A percentile compares a stretch with the other conserved stretches of the same genome.
Evolutionary conservation across 352 stramenopile genomes (phyloP).

Genomic region (Hyaloperonospora arabidopsidis): DNA sequence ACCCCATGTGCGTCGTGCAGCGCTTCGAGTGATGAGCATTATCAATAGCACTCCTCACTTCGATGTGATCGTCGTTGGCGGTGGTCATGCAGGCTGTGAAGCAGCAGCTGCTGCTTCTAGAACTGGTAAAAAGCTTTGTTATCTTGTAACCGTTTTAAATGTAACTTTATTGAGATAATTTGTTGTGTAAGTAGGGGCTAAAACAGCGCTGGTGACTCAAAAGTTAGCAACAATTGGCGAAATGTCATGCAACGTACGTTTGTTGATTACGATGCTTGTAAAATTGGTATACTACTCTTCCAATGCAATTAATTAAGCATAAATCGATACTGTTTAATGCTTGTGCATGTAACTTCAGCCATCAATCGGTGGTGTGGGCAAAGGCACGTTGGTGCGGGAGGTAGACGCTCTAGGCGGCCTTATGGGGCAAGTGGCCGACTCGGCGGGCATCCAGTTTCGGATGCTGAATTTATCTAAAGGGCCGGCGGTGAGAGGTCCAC

Average conservation of each 20-base stretch:
- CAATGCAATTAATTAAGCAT: neutral
- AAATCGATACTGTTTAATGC: constrained; percentile 5
- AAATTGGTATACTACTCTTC: too few species aligned
- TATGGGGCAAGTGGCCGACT: constrained; percentile 94
- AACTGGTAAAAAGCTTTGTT: constrained; percentile 25
- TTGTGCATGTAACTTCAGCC: constrained; percentile 44
- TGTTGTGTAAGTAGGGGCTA: constrained; percentile 61
- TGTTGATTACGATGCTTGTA: too few species aligned
- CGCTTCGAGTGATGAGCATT: constrained; percentile 16
- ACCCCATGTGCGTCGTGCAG: constrained; percentile 9
- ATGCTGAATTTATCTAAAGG: constrained; percentile 95
- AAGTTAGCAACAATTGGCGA: constrained; percentile 94
- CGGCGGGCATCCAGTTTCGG: constrained; percentile 93
- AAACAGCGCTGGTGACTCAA: constrained; percentile 93
- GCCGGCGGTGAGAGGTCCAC: constrained; percentile 78
- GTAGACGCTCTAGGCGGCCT: constrained; percentile 97
- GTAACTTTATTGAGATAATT: neutral
- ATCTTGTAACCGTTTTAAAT: neutral
- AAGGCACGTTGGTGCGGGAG: constrained; percentile 96
- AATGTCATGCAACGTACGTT: constrained; percentile 94
- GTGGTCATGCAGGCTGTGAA: constrained; percentile 54
- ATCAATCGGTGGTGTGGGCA: constrained; percentile 96
- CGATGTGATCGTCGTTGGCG: constrained; percentile 56
- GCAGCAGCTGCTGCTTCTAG: constrained; percentile 43
- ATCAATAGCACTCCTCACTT: constrained; percentile 17